Conservation (phyloP, 441 rosid species). For the Aleurites moluccanus region DNA sequence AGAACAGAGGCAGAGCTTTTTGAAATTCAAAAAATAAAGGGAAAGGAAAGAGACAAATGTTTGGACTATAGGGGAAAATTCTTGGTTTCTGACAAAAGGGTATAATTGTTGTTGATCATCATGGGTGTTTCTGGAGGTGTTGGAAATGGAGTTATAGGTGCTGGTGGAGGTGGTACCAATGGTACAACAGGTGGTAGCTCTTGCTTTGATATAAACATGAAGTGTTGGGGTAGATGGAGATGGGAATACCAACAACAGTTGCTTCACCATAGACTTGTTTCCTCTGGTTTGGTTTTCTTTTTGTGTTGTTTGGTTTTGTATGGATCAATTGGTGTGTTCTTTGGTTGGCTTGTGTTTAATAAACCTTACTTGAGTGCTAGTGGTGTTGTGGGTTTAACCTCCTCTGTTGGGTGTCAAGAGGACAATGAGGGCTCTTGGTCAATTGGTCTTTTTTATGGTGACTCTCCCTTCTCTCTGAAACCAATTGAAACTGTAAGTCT, state of each 20-base stretch:
- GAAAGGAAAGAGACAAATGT: background rate
- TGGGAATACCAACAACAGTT: constrained; percentile 34
- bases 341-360: constrained; percentile 56
- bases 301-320: constrained; percentile 54
- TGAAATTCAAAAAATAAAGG: background rate
- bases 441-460: constrained; percentile 82
- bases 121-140: constrained; percentile 16
- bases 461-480: constrained; percentile 84
- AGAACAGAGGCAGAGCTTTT: background rate
- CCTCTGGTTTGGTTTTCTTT: constrained; percentile 51
- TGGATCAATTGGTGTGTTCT: constrained; percentile 57
- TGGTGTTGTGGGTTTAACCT: constrained; percentile 29
- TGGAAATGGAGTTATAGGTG: constrained; percentile 14
- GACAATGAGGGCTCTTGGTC: constrained; percentile 98
- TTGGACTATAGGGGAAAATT: background rate
- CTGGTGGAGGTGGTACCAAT: constrained; percentile 15
- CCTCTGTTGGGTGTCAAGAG: constrained; percentile 72
- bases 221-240: constrained; percentile 47
- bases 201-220: constrained; percentile 27
- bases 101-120: background rate
- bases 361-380: constrained; percentile 35
- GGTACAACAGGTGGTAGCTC: constrained; percentile 16
- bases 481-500: constrained; percentile 82
- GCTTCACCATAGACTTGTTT: constrained; percentile 19
- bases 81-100: background rate